These are phyloP conservation scores for Rhizopus microsporus DNA, from an alignment of 371 early-diverging fungal species.

Conservation along the genomic window DNA sequence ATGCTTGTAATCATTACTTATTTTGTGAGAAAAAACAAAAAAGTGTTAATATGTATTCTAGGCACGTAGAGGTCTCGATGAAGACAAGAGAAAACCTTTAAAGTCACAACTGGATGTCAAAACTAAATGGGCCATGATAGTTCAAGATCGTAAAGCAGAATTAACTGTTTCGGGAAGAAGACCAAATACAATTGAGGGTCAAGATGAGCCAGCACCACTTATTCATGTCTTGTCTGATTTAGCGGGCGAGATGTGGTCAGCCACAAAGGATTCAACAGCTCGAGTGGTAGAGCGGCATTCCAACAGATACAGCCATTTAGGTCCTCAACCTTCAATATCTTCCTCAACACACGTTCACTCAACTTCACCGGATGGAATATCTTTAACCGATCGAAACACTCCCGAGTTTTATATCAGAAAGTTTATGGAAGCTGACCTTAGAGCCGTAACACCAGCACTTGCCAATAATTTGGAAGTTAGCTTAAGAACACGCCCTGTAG, in stretches of 20 bases:
- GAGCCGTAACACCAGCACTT: conserved; percentile 42
- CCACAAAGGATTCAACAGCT: conserved; percentile 41
- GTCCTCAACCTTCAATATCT: conserved; percentile 14
- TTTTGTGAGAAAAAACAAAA: background rate
- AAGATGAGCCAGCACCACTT: conserved; percentile 33
- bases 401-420: conserved; percentile 48
- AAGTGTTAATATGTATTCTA: conserved; percentile 2
- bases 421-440: conserved; percentile 46
- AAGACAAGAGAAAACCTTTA: conserved; percentile 27
- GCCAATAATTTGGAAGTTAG: conserved; percentile 47
- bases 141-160: conserved; percentile 45
- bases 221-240: conserved; percentile 44
- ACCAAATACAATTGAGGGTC: conserved; percentile 8
- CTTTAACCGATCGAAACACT: conserved; percentile 31
- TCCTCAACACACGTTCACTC: conserved; percentile 5
- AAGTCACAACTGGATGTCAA: conserved; percentile 36
- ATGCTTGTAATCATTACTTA: conserved; percentile 38
- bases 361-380: conserved; percentile 14
- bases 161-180: conserved; percentile 26
- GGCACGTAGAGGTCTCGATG: conserved; percentile 38
- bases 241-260: conserved; percentile 49
- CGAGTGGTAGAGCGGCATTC: conserved; percentile 43
- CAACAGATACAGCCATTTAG: conserved; percentile 16
- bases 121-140: conserved; percentile 51
- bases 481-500: conserved; percentile 45